Base-by-base conservation (phyloP, 2,329 filamentous ascomycete species). In the Pseudophaeomoniella oleicola region DNA sequence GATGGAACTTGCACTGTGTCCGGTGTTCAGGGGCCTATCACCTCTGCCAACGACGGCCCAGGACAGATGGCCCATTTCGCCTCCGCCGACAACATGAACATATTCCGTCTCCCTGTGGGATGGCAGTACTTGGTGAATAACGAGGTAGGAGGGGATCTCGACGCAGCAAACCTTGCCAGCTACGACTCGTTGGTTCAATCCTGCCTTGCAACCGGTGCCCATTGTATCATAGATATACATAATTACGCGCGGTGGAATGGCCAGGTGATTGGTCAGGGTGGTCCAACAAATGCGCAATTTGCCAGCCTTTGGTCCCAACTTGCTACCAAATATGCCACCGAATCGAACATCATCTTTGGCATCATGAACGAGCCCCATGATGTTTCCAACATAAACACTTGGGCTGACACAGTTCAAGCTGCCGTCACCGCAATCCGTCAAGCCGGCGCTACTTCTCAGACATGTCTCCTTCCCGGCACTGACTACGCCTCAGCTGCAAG, bases 341-440 rank as follows among this genome's bases (percentile, higher is more conserved):
- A 72, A 35, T 50, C 62, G 27, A 72, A 68, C 41, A 56, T 81
- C 16, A 62, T 70, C 3, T 78, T 81, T 44, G 75, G 74, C 11
- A 50, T 81, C 32, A 81, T 81, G 75, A 82, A 81, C 55, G 78
- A 77, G 32, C 14, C 18, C 9, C 22, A 27, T 27, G 22, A 34
- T 36, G 39, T 52, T 36, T 53, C 71, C 38, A 66, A 75, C 46
- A 61, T 78, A 44, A 52, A 49, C 16, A 52, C 56, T 1, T 81
- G 77, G 77, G 73, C 70, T 1, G 51, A 62, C 3, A 74, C 71
- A 0, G 69, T 72, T 41, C 78, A 81, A 49, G 63, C 62, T 10
- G 74, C 63, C 12, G 77, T 83, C 2, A 75, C 68, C 1, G 77
- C 74, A 3, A 80, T 83, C 46, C 71, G 78, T 31, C 53, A 66